A percentile compares a stretch with the other conserved stretches of the same genome.
Conservation (phyloP, 2,329 filamentous ascomycete genomes). For the Colletotrichum higginsianum region DNA sequence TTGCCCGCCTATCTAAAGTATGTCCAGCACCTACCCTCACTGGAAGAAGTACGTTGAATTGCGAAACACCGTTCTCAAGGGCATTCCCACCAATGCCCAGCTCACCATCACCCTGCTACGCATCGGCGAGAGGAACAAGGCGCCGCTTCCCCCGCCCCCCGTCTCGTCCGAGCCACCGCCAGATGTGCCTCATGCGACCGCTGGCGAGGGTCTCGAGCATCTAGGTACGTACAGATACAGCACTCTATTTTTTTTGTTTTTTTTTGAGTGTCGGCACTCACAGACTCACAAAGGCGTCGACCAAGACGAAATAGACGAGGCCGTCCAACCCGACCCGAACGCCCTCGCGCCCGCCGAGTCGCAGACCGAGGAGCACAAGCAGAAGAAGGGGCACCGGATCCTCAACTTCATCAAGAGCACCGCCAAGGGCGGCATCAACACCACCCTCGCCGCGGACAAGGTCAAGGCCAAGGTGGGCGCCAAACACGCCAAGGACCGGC, state of each 20-base stretch:
- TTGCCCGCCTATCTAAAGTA: slow-evolving; percentile 48
- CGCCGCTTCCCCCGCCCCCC: slow-evolving; percentile 77
- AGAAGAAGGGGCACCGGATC: slow-evolving; percentile 61
- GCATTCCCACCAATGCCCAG: slow-evolving; percentile 89
- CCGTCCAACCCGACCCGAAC: slow-evolving; percentile 64
- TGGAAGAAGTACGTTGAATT: slow-evolving; percentile 84
- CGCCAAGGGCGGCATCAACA: slow-evolving; percentile 80
- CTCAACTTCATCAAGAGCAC: slow-evolving; percentile 78
- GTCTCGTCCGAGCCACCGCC: slow-evolving; percentile 54
- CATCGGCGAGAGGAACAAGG: slow-evolving; percentile 85
- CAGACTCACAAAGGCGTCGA: slow-evolving; percentile 62
- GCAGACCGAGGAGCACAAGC: slow-evolving; percentile 61
- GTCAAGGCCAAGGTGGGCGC: slow-evolving; percentile 76
- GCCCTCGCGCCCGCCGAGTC: slow-evolving; percentile 61
- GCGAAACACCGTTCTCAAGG: slow-evolving; percentile 82
- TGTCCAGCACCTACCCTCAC: slow-evolving; percentile 67
- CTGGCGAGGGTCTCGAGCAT: slow-evolving; percentile 54
- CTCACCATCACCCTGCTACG: slow-evolving; percentile 85
- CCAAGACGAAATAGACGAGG: slow-evolving; percentile 75
- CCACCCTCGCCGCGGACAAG: slow-evolving; percentile 79
- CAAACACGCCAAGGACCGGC: slow-evolving; percentile 75
- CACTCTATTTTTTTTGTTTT: not conserved
- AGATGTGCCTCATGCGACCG: slow-evolving; percentile 60
- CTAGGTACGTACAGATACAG: slow-evolving; percentile 48
- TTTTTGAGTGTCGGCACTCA: slow-evolving; percentile 40